Evolutionary conservation across 805 yeast genomes (phyloP).

Genomic region (Wickerhamomyces canadensis): DNA sequence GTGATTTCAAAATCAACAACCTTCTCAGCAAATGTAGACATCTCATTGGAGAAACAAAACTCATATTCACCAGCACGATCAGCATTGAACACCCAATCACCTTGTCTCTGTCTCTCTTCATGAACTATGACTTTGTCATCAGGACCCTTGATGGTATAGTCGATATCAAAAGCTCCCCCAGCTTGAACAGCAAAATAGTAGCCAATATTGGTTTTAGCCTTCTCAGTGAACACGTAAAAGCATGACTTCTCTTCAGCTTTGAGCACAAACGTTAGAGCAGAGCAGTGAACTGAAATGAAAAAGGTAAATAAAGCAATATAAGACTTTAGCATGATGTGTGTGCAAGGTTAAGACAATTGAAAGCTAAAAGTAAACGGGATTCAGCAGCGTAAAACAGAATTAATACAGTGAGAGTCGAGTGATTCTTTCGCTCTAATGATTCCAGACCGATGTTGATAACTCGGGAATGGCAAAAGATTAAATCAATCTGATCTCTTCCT

Average conservation of each 20-base stretch:
- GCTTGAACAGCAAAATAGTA: constrained; percentile 66
- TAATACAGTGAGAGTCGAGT: too few species aligned
- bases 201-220: constrained; percentile 54
- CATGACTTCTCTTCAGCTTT: constrained; percentile 75
- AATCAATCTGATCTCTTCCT: too few species aligned
- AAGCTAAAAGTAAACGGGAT: too few species aligned
- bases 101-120: constrained; percentile 56
- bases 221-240: constrained; percentile 62
- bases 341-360: too few species aligned
- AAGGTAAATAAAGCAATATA: constrained; percentile 1
- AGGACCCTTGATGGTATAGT: constrained; percentile 56
- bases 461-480: too few species aligned
- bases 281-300: constrained; percentile 31
- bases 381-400: too few species aligned
- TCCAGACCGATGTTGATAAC: too few species aligned
- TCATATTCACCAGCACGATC: constrained; percentile 55
- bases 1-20: constrained; percentile 60
- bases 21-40: constrained; percentile 70
- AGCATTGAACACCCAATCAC: constrained; percentile 54
- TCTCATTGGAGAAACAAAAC: constrained; percentile 59
- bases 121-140: constrained; percentile 39
- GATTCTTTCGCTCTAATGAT: too few species aligned
- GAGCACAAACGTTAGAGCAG: constrained; percentile 68
- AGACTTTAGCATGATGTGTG: neutral
- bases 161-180: constrained; percentile 66